Conservation (phyloP, 768 basidiomycete genomes). For the Termitomyces sp. region DNA sequence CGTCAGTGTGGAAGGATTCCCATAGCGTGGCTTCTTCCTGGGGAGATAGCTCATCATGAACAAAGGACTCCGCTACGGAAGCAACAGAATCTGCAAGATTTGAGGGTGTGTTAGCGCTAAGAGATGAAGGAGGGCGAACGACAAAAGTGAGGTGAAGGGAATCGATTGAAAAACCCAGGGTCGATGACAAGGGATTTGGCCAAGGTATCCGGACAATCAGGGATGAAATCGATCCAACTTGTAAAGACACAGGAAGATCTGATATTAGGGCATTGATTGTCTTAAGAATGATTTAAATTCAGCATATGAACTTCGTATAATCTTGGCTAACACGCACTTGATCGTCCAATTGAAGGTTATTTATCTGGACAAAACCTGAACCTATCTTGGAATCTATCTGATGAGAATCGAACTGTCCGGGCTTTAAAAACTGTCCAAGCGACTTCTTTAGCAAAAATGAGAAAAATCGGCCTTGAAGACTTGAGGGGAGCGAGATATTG, state of each 20-base stretch:
- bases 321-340: constrained; percentile 44
- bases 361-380: constrained; percentile 85
- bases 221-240: constrained; percentile 69
- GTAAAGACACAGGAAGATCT: constrained; percentile 62
- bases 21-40: constrained; percentile 69
- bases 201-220: constrained; percentile 80
- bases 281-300: constrained; percentile 34
- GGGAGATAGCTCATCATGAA: constrained; percentile 75
- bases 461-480: constrained; percentile 84
- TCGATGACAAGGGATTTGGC: constrained; percentile 78
- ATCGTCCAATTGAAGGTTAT: constrained; percentile 75
- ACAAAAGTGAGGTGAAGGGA: constrained; percentile 68
- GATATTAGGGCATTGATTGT: constrained; percentile 72
- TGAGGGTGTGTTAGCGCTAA: constrained; percentile 18
- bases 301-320: constrained; percentile 1
- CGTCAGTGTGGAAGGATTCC: constrained; percentile 58
- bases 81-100: constrained; percentile 72
- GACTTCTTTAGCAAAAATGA: constrained; percentile 83
- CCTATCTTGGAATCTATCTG: constrained; percentile 92
- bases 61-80: constrained; percentile 73
- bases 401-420: constrained; percentile 82
- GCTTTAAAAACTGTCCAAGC: constrained; percentile 82
- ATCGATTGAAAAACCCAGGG: constrained; percentile 64
- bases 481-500: constrained; percentile 61
- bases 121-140: constrained; percentile 28